Conservation (phyloP, 1,139 yeast species). For the Zygoascus meyerae region DNA sequence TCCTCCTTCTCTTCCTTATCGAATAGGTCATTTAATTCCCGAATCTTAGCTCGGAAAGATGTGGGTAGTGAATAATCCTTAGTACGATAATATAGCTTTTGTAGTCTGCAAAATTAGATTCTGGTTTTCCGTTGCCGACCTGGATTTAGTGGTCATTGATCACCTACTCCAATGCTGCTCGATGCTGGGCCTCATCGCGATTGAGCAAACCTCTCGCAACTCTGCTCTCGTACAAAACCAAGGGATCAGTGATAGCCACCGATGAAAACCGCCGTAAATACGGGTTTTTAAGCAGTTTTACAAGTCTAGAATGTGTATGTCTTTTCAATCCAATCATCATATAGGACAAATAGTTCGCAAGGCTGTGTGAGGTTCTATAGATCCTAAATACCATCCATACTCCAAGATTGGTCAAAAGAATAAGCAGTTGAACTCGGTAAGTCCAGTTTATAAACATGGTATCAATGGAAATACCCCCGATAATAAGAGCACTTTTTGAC, state of each 20-base stretch:
- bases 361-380: no score
- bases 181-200: slow-evolving; percentile 52
- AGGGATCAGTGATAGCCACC: slow-evolving; percentile 59
- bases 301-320: no score
- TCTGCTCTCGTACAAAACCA: slow-evolving; percentile 49
- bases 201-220: slow-evolving; percentile 47
- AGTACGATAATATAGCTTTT: slow-evolving; percentile 53
- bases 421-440: no score
- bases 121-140: background rate
- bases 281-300: no score
- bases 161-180: slow-evolving; percentile 51
- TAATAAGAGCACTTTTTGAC: slow-evolving; percentile 43
- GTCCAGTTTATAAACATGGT: no score
- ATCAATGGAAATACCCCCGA: slow-evolving; percentile 37
- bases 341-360: no score
- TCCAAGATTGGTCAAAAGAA: no score
- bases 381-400: no score
- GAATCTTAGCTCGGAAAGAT: slow-evolving; percentile 43
- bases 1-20: slow-evolving; percentile 17
- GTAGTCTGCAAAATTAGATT: slow-evolving; percentile 33
- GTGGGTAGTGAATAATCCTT: slow-evolving; percentile 56
- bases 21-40: slow-evolving; percentile 24
- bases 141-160: background rate
- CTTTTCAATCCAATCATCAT: no score
- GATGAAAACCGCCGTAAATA: background rate